A percentile compares a stretch with the other conserved stretches of the same genome.
These are phyloP conservation scores for Medicago truncatula DNA, from an alignment of 306 rosid genomes.

Conservation along the genomic window MtrunA17r5.0-ANR NC_053049.1:11173501-11174000, in stretches of 20 bases:
- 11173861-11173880: slow-evolving; percentile 38
- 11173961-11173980: slow-evolving; percentile 37
- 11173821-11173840: slow-evolving; percentile 17
- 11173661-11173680: slow-evolving; percentile 28
- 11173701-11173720: slow-evolving; percentile 44
- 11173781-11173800: slow-evolving; percentile 9
- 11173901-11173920: slow-evolving; percentile 44
- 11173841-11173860: slow-evolving; percentile 38
- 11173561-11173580: slow-evolving; percentile 39
- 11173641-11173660: slow-evolving; percentile 40
- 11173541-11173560: slow-evolving; percentile 38
- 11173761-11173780: slow-evolving; percentile 31
- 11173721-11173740: slow-evolving; percentile 15
- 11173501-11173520: slow-evolving; percentile 41
- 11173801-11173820: slow-evolving; percentile 21
- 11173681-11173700: slow-evolving; percentile 41
- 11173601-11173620: slow-evolving; percentile 36
- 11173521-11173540: slow-evolving; percentile 25
- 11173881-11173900: slow-evolving; percentile 34
- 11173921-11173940: slow-evolving; percentile 30
- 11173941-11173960: slow-evolving; percentile 42
- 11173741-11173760: neutral
- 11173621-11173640: slow-evolving; percentile 44
- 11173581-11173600: slow-evolving; percentile 23
- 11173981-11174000: slow-evolving; percentile 38